These are phyloP conservation scores for Dothidotthia symphoricarpi DNA, from an alignment of 2,329 filamentous ascomycete species.

Conservation along the genomic window DNA sequence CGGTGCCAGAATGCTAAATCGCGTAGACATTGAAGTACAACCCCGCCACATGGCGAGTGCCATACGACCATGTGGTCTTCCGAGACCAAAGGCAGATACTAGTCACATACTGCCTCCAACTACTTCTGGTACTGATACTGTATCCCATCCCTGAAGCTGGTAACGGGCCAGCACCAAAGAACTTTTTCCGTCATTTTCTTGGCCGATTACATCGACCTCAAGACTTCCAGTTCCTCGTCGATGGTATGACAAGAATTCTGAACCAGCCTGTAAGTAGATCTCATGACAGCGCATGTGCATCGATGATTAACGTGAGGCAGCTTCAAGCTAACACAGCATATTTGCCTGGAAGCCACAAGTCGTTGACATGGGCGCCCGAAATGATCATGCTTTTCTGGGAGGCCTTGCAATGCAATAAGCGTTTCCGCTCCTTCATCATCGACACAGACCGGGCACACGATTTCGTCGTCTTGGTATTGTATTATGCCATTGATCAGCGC, in stretches of 20 bases:
- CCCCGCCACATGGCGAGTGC: constrained; percentile 87
- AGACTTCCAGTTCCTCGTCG: constrained; percentile 96
- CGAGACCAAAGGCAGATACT: constrained; percentile 87
- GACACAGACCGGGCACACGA: constrained; percentile 92
- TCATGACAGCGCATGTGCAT: no score
- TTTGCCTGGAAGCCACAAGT: constrained; percentile 77
- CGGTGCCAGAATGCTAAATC: constrained; percentile 15
- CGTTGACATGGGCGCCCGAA: constrained; percentile 85
- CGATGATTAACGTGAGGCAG: constrained; percentile 37
- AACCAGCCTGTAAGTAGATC: constrained; percentile 68
- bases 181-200: constrained; percentile 90
- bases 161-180: constrained; percentile 68
- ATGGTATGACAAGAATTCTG: constrained; percentile 88
- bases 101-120: constrained; percentile 86
- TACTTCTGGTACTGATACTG: constrained; percentile 79
- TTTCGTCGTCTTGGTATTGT: constrained; percentile 84
- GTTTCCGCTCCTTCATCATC: constrained; percentile 94
- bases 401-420: constrained; percentile 92
- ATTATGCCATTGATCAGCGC: constrained; percentile 89
- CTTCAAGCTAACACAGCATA: constrained; percentile 87
- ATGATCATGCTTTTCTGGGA: constrained; percentile 99
- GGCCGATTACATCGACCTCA: constrained; percentile 87
- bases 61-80: constrained; percentile 89
- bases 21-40: constrained; percentile 88
- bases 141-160: constrained; percentile 83